Percentiles rank a stretch among this genome's conserved stretches.
Conservation (phyloP, 176 grass and related monocot species). For the Chrysopogon serrulatus region DNA sequence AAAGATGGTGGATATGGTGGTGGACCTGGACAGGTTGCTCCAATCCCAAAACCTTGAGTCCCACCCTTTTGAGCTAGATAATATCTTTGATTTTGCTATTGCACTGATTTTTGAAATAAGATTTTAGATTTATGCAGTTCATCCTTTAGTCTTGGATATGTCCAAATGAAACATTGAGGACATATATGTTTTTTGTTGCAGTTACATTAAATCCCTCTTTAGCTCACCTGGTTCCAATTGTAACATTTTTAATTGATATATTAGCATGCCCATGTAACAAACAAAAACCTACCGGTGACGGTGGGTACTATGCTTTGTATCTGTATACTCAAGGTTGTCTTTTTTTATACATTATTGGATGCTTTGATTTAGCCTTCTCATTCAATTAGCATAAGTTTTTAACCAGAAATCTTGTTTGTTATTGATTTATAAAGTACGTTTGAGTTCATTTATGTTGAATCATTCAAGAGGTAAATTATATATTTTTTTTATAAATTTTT, state of each 20-base stretch:
- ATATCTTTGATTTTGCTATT: conserved; percentile 11
- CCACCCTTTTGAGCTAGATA: conserved; percentile 1
- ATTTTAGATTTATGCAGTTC: background rate
- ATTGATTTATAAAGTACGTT: background rate
- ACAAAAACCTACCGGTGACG: background rate
- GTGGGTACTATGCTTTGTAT: conserved; percentile 1
- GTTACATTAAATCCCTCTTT: conserved; percentile 2
- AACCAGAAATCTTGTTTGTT: background rate
- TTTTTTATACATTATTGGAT: background rate
- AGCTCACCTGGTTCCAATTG: background rate
- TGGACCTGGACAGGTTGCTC: conserved; percentile 90
- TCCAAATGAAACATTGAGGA: background rate
- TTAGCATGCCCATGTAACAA: conserved; percentile 4
- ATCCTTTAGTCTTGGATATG: background rate
- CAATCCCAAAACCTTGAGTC: conserved; percentile 2
- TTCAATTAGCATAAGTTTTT: background rate
- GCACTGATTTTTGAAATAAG: background rate
- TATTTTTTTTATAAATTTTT: background rate
- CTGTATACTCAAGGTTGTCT: background rate
- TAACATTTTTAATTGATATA: background rate
- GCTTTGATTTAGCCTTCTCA: background rate
- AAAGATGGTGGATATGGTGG: conserved; percentile 90
- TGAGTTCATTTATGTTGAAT: conserved; percentile 1
- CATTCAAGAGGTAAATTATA: background rate
- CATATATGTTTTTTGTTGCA: background rate